Base-by-base conservation (phyloP, 495 filamentous ascomycete species). In the Neurospora cerealis region DNA sequence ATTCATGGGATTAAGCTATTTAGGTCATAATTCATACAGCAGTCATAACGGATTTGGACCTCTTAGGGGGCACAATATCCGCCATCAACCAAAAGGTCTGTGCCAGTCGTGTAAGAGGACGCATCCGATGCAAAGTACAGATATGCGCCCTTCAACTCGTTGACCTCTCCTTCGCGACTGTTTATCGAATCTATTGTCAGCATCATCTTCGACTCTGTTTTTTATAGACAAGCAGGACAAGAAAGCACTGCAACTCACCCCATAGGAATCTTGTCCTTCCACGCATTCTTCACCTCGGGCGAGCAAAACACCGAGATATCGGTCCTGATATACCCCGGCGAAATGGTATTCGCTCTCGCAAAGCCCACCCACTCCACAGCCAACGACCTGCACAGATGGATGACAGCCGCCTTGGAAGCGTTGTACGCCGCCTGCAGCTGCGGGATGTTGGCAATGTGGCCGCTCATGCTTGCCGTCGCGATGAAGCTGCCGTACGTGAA, bases 381-480 rank as follows among this genome's bases (percentile, higher is more conserved):
- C 15, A 97, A 86, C 24, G 91, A 92, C 80, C 87, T 89, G 90
- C 91, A 93, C n/a, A 96, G 86, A 74, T 97, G 94, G 70, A 93
- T 91, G 21, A 95, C 88, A 13, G 88, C 94, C 13, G 93, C 91
- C 84, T 97, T 97, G 44, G 93, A 92, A 5, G 92, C 91, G 77
- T 97, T 97, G 81, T 97, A 97, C 24, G 91, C 89, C 11, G 91
- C 87, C 81, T 97, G 94, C 75, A 93, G 79, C 83, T 97, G 93
- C 19, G 95, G 94, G 72, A 95, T 88, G 78, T 97, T 97, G 77
- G 90, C 92, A 76, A 97, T 93, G 81, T 95, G 93, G 4, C 91
- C 93, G 80, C 89, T 91, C 89, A 95, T 95, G 76, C 89, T 92
- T 4, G 93, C 88, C 7, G 93, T 96, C 32, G 91, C 88, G 78